Evolutionary conservation across 805 yeast species (phyloP).

Genomic region (Ogataea trehaloabstinens): DNA sequence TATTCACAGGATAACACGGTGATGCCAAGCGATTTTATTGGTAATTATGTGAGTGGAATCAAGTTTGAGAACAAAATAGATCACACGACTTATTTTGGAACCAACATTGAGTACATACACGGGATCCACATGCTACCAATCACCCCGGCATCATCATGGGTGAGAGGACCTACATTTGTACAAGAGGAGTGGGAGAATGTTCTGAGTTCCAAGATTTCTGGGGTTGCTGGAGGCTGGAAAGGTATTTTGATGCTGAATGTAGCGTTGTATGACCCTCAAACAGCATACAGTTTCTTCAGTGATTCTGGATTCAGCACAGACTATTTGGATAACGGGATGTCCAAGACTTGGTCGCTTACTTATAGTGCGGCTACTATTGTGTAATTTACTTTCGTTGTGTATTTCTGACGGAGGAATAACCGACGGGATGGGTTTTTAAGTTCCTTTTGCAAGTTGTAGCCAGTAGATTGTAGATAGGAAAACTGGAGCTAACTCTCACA

Average conservation of each 20-base stretch:
- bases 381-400: conserved; percentile 2
- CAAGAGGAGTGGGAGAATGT: conserved; percentile 65
- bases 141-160: conserved; percentile 62
- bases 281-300: conserved; percentile 63
- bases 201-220: conserved; percentile 43
- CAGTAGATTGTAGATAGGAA: too few species aligned
- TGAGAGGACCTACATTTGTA: conserved; percentile 55
- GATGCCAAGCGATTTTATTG: conserved; percentile 46
- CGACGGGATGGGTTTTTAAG: not conserved
- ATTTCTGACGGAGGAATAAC: not conserved
- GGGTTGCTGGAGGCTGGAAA: conserved; percentile 71
- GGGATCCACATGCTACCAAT: conserved; percentile 77
- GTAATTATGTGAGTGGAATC: conserved; percentile 61
- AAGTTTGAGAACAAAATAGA: conserved; percentile 65
- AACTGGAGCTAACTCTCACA: too few species aligned
- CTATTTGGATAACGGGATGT: conserved; percentile 81
- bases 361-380: conserved; percentile 53
- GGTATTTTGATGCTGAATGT: conserved; percentile 72
- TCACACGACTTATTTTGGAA: conserved; percentile 66
- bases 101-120: conserved; percentile 54
- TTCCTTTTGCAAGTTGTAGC: too few species aligned
- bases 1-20: conserved; percentile 44
- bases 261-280: conserved; percentile 68
- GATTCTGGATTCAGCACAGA: conserved; percentile 48
- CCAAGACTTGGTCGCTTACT: conserved; percentile 82